phyloP scores from a whole-genome alignment of 108 stramenopile species.

The Cyclotella cryptica region DNA sequence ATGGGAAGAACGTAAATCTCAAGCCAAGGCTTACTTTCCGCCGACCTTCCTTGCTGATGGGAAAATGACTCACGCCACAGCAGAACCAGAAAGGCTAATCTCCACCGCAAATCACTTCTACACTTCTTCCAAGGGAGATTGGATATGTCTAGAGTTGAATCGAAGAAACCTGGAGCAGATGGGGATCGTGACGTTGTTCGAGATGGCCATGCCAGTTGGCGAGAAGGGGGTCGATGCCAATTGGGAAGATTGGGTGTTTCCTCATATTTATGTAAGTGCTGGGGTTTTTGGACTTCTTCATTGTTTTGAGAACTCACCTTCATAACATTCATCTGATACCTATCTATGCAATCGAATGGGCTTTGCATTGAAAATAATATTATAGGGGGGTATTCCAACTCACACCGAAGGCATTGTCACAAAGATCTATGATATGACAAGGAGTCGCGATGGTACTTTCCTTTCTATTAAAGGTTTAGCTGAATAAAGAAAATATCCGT shows the following conservation, averaged over 20 bases:
- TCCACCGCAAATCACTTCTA: slow-evolving; percentile 89
- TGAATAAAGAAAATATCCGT: background rate
- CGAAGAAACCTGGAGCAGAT: slow-evolving; percentile 49
- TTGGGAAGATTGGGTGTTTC: slow-evolving; percentile 60
- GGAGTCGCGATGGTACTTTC: slow-evolving; percentile 72
- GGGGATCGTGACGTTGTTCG: slow-evolving; percentile 72
- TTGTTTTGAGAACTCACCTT: background rate
- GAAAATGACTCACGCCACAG: slow-evolving; percentile 85
- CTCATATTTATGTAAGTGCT: slow-evolving; percentile 72
- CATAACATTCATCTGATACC: too few species aligned
- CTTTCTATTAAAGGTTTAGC: slow-evolving; percentile 68
- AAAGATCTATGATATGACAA: slow-evolving; percentile 62
- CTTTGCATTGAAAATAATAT: background rate
- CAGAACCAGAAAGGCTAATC: slow-evolving; percentile 66
- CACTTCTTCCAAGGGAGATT: slow-evolving; percentile 59
- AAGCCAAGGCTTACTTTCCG: slow-evolving; percentile 77
- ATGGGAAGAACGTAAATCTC: slow-evolving; percentile 68
- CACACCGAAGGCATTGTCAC: slow-evolving; percentile 67
- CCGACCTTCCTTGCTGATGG: slow-evolving; percentile 86
- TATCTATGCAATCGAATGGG: too few species aligned
- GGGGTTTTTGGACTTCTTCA: background rate
- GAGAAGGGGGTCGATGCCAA: slow-evolving; percentile 40
- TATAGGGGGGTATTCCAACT: slow-evolving; percentile 77
- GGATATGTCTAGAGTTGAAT: slow-evolving; percentile 85
- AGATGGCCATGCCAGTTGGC: slow-evolving; percentile 80